These are phyloP conservation scores for Themeda triandra DNA, from an alignment of 176 grass and related monocot genomes.

Conservation along the genomic window DNA sequence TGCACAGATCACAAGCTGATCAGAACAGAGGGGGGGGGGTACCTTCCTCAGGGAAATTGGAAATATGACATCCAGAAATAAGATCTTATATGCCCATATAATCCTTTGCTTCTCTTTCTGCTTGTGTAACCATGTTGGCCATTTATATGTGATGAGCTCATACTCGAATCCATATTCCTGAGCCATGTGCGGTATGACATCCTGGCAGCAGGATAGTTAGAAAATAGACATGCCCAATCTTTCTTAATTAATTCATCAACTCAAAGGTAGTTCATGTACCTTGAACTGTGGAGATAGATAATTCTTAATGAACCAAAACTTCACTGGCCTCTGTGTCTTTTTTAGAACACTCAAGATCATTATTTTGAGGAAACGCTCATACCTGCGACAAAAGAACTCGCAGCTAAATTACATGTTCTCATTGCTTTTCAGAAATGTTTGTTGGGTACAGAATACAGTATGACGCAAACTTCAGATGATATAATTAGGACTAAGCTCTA, in stretches of 20 bases:
- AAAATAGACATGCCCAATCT: conserved; percentile 19
- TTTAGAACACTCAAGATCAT: conserved; percentile 99
- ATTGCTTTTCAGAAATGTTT: conserved; percentile 9
- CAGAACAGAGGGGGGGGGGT: not conserved
- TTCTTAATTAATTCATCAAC: conserved; percentile 24
- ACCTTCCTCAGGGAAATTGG: conserved; percentile 96
- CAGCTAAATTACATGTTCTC: conserved; percentile 27
- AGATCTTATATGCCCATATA: conserved; percentile 99
- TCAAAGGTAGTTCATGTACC: conserved; percentile 44
- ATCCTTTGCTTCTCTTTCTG: conserved; percentile 99
- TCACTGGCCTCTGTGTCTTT: conserved; percentile 87
- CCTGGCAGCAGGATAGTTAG: conserved; percentile 47
- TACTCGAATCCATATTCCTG: conserved; percentile 90
- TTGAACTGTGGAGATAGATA: conserved; percentile 99
- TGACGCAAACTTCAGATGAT: not conserved
- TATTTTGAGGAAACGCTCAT: conserved; percentile 97
- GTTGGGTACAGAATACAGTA: not conserved
- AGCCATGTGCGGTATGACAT: conserved; percentile 97
- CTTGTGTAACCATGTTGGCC: conserved; percentile 99
- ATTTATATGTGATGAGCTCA: conserved; percentile 96
- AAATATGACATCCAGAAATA: conserved; percentile 99
- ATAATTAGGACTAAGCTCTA: conserved; percentile 16
- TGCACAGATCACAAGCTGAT: conserved; percentile 16
- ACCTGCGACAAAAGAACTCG: conserved; percentile 50
- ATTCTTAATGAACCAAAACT: conserved; percentile 99